Conservation (phyloP, 768 basidiomycete genomes). For the Serendipita sp. region DNA sequence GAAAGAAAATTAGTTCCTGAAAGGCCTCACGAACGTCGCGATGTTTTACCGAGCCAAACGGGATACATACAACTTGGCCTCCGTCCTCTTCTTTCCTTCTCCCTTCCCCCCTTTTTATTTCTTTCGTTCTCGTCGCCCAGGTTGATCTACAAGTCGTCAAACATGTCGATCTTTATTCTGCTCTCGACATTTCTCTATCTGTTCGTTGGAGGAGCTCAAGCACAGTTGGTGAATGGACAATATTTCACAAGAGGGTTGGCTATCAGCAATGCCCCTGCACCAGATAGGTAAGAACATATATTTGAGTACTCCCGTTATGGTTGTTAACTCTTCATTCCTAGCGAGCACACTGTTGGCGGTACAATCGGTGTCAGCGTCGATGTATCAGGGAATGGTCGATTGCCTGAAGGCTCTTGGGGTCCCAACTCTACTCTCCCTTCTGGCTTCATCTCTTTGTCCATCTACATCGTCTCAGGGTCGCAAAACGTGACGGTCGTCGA, state of each 20-base stretch:
- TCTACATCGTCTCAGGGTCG: conserved; percentile 29
- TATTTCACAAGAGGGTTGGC: conserved; percentile 19
- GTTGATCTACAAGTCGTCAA: not conserved
- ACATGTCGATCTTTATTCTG: not conserved
- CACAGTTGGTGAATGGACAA: conserved; percentile 9
- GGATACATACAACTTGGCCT: not conserved
- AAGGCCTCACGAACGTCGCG: no score
- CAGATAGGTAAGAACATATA: conserved; percentile 18
- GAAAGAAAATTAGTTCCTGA: no score
- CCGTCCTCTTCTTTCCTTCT: not conserved
- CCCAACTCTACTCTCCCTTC: conserved; percentile 18
- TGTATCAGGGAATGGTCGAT: conserved; percentile 15
- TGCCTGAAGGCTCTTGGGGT: conserved; percentile 9
- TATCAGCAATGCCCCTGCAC: conserved; percentile 21
- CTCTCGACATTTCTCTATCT: not conserved
- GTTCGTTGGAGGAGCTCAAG: not conserved
- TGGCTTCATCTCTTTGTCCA: conserved; percentile 25
- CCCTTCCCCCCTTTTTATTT: no score
- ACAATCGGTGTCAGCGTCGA: conserved; percentile 24
- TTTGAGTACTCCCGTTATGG: not conserved
- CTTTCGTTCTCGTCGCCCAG: not conserved
- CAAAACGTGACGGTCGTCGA: conserved; percentile 22
- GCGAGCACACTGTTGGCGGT: conserved; percentile 20
- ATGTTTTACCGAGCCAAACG: no score
- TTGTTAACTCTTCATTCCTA: conserved; percentile 7